phyloP scores from a whole-genome alignment of 2,329 filamentous ascomycete genomes.

The Cytospora schulzeri region DNA sequence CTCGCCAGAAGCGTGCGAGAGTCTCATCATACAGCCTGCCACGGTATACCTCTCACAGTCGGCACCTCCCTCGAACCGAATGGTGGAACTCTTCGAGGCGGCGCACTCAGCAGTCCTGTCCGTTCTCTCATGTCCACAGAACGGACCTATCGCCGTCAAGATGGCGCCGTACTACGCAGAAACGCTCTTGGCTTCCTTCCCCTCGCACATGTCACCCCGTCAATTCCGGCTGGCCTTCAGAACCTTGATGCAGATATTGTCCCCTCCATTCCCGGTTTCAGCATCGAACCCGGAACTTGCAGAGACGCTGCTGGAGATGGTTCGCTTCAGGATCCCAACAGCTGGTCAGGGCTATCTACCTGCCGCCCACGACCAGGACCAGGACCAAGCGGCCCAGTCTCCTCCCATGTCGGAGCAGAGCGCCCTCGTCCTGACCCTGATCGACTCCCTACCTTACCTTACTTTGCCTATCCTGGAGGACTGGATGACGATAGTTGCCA shows the following conservation, averaged over 20 bases:
- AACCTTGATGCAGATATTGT: constrained; percentile 78
- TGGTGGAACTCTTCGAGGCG: constrained; percentile 75
- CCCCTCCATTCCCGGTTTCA: constrained; percentile 76
- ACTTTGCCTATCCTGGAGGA: constrained; percentile 72
- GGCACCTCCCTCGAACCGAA: constrained; percentile 47
- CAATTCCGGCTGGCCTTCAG: constrained; percentile 90
- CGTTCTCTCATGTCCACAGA: constrained; percentile 78
- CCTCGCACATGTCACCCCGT: constrained; percentile 73
- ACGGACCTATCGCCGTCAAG: constrained; percentile 68
- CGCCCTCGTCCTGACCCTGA: constrained; percentile 72
- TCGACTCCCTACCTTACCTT: constrained; percentile 78
- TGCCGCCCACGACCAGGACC: constrained; percentile 42
- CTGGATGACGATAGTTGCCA: constrained; percentile 75
- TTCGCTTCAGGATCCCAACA: constrained; percentile 65
- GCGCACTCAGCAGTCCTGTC: constrained; percentile 83
- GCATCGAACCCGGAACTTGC: constrained; percentile 75
- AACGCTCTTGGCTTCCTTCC: constrained; percentile 78
- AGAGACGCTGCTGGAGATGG: constrained; percentile 77
- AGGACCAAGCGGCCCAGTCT: constrained; percentile 37
- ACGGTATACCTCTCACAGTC: constrained; percentile 67
- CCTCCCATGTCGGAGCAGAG: constrained; percentile 72
- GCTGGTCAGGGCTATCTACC: constrained; percentile 47
- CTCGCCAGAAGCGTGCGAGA: constrained; percentile 67
- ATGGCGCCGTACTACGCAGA: constrained; percentile 84
- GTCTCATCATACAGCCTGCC: constrained; percentile 73